Conservation (phyloP, 371 early-diverging fungal genomes). For the Capillidium rhysosporum region DNA sequence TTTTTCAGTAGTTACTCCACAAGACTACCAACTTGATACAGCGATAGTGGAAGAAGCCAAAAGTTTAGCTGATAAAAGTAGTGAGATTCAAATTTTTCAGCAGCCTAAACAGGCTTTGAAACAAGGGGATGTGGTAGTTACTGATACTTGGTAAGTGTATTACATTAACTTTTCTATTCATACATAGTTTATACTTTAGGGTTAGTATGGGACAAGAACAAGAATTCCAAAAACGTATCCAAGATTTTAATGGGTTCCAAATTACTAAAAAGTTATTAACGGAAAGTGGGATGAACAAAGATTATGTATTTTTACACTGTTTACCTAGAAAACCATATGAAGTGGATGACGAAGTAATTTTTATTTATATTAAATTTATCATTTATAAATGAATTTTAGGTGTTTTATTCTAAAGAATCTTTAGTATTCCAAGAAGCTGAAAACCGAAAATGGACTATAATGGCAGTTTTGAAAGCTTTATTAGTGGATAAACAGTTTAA, state of each 20-base stretch:
- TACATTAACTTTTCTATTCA: not conserved
- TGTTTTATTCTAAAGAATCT: conserved; percentile 79
- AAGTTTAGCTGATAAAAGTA: conserved; percentile 22
- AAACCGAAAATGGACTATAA: conserved; percentile 91
- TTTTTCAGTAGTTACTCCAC: conserved; percentile 67
- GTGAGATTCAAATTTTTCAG: conserved; percentile 32
- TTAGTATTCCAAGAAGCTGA: conserved; percentile 93
- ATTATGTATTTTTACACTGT: conserved; percentile 95
- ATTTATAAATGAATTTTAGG: conserved; percentile 14
- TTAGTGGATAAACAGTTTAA: conserved; percentile 10
- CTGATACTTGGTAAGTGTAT: conserved; percentile 77
- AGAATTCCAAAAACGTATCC: conserved; percentile 61
- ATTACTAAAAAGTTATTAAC: conserved; percentile 60
- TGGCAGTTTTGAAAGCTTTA: conserved; percentile 60
- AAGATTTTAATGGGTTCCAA: conserved; percentile 73
- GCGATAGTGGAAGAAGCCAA: conserved; percentile 38
- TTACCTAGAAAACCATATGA: conserved; percentile 88
- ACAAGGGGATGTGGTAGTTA: conserved; percentile 72
- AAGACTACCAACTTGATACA: conserved; percentile 47
- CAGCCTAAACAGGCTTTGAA: conserved; percentile 58
- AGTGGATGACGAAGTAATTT: conserved; percentile 73
- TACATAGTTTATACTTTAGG: conserved; percentile 13
- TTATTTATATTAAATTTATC: not conserved
- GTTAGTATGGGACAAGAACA: conserved; percentile 92
- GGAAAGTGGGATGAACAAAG: conserved; percentile 48